These are phyloP conservation scores for Pseudopithomyces chartarum DNA, from an alignment of 2,329 filamentous ascomycete genomes.

Conservation along the genomic window DNA sequence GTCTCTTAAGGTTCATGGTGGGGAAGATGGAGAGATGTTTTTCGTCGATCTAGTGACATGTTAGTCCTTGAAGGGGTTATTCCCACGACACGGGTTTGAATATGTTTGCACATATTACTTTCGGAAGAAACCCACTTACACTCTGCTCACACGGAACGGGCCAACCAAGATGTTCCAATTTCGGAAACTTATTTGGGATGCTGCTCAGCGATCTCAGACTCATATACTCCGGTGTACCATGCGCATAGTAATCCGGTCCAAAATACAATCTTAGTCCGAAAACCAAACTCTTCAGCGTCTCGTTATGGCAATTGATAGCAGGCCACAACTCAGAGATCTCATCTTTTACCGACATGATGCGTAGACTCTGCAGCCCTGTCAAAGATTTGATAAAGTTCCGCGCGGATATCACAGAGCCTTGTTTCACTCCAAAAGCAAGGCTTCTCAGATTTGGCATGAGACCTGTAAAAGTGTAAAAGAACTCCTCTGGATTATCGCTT, in stretches of 20 bases:
- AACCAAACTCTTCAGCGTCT: constrained; percentile 7
- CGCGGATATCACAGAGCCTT: neutral
- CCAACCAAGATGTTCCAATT: neutral
- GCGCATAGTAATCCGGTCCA: neutral
- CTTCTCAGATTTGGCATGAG: constrained; percentile 8
- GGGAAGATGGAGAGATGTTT: constrained; percentile 1
- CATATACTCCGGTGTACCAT: neutral
- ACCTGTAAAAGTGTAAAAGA: constrained; percentile 9
- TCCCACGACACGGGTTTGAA: neutral
- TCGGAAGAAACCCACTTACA: neutral
- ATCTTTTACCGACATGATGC: neutral
- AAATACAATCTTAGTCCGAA: neutral
- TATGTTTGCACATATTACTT: too few relatives aligned
- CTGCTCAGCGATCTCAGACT: neutral
- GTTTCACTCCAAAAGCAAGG: neutral
- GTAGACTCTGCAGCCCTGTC: neutral
- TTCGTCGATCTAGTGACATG: neutral
- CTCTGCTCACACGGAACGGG: neutral
- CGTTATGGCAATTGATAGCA: constrained; percentile 12
- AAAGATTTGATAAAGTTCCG: neutral
- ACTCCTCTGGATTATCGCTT: constrained; percentile 4
- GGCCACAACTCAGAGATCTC: constrained; percentile 9
- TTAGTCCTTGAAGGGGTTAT: neutral
- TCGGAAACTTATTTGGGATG: neutral
- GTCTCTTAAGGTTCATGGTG: constrained; percentile 2